Percentiles rank a stretch among this genome's conserved stretches.
Evolutionary conservation across 1,139 yeast species (phyloP).

Genomic region (Candida sp.): DNA sequence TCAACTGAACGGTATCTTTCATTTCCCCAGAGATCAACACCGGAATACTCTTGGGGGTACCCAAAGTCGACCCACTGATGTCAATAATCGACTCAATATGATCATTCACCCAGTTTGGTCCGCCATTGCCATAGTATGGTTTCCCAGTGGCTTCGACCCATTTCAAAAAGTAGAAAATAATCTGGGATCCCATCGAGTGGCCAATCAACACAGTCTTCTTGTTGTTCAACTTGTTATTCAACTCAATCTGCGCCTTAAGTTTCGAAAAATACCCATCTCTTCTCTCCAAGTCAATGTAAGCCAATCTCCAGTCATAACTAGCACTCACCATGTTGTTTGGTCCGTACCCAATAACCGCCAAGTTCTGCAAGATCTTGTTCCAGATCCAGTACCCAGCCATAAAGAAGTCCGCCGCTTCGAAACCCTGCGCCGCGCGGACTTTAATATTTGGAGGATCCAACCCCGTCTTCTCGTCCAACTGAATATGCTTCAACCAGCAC

Average conservation of each 20-base stretch:
- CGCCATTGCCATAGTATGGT: slow-evolving; percentile 81
- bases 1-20: slow-evolving; percentile 96
- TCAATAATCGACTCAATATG: slow-evolving; percentile 82
- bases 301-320: slow-evolving; percentile 94
- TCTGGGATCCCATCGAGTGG: slow-evolving; percentile 97
- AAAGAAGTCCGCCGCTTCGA: slow-evolving; percentile 96
- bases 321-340: slow-evolving; percentile 92
- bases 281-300: slow-evolving; percentile 84
- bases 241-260: slow-evolving; percentile 74
- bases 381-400: slow-evolving; percentile 99
- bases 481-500: slow-evolving; percentile 93
- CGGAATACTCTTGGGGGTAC: slow-evolving; percentile 94
- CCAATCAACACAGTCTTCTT: slow-evolving; percentile 82
- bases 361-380: slow-evolving; percentile 91
- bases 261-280: slow-evolving; percentile 87
- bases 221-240: slow-evolving; percentile 51
- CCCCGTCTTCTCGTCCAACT: slow-evolving; percentile 91
- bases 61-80: slow-evolving; percentile 86
- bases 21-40: slow-evolving; percentile 95
- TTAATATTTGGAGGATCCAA: slow-evolving; percentile 85
- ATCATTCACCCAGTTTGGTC: slow-evolving; percentile 83
- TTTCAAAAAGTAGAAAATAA: slow-evolving; percentile 84
- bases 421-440: slow-evolving; percentile 92
- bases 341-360: slow-evolving; percentile 94
- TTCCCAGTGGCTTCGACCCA: slow-evolving; percentile 95